Evolutionary conservation across 371 early-diverging fungal species (phyloP).

Genomic region (Syncephalastrum racemosum): DNA sequence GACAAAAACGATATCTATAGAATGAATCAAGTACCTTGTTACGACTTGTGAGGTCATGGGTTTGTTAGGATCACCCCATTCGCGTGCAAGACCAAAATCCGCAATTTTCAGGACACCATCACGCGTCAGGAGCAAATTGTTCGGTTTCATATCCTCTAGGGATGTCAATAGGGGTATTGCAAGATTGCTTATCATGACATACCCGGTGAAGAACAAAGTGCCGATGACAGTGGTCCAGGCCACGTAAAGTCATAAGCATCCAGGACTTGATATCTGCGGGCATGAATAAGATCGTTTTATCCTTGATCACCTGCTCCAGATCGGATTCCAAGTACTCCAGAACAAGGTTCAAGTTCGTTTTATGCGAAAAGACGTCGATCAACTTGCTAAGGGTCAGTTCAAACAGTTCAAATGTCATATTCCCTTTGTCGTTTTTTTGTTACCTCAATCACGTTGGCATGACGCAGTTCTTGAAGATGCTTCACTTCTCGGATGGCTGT

Average conservation of each 20-base stretch:
- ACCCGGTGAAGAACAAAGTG: slow-evolving; percentile 95
- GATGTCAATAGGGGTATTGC: neutral
- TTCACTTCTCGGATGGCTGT: slow-evolving; percentile 98
- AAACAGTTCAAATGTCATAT: neutral
- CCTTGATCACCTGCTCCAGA: slow-evolving; percentile 97
- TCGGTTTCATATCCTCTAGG: slow-evolving; percentile 97
- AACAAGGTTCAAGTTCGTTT: slow-evolving; percentile 92
- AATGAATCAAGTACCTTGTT: slow-evolving; percentile 59
- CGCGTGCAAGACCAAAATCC: slow-evolving; percentile 98
- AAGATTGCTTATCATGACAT: slow-evolving; percentile 8
- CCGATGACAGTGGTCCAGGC: slow-evolving; percentile 91
- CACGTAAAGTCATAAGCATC: slow-evolving; percentile 97
- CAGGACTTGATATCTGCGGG: slow-evolving; percentile 98
- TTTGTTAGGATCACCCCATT: slow-evolving; percentile 83
- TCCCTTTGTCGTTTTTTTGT: neutral
- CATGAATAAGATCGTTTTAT: slow-evolving; percentile 90
- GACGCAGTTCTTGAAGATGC: slow-evolving; percentile 88
- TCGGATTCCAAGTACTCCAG: slow-evolving; percentile 96
- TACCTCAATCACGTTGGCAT: slow-evolving; percentile 91
- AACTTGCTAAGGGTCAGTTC: slow-evolving; percentile 52
- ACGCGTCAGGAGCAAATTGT: slow-evolving; percentile 94
- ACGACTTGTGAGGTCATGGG: slow-evolving; percentile 95
- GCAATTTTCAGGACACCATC: slow-evolving; percentile 97
- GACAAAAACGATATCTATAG: neutral
- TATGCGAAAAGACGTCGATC: slow-evolving; percentile 93